phyloP scores from a whole-genome alignment of 2,329 filamentous ascomycete species.

The Chaetomium sp. region DNA sequence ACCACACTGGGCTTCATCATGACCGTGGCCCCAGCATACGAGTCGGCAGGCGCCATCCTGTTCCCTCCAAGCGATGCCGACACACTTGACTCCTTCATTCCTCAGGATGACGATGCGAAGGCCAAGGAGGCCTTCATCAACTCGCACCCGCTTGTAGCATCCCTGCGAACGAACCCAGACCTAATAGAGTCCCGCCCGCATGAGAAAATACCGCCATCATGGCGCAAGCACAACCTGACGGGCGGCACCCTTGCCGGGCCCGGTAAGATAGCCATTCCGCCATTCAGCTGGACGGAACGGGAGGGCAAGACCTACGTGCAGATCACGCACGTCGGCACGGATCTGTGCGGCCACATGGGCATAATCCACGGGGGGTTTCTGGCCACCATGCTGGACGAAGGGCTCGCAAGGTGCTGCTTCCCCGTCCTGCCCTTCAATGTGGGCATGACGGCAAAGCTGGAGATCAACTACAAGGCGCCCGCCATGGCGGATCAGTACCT shows the following conservation, averaged over 20 bases:
- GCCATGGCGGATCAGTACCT: slow-evolving; percentile 74
- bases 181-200: slow-evolving; percentile 81
- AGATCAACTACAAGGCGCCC: slow-evolving; percentile 79
- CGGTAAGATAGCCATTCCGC: slow-evolving; percentile 77
- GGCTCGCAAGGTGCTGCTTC: slow-evolving; percentile 85
- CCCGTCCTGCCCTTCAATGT: slow-evolving; percentile 83
- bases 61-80: slow-evolving; percentile 65
- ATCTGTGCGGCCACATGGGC: slow-evolving; percentile 85
- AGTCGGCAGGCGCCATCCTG: slow-evolving; percentile 52
- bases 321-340: slow-evolving; percentile 74
- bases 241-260: slow-evolving; percentile 76
- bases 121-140: slow-evolving; percentile 74
- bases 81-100: slow-evolving; percentile 66
- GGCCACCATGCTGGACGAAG: slow-evolving; percentile 92
- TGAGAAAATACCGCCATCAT: slow-evolving; percentile 74
- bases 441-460: slow-evolving; percentile 83
- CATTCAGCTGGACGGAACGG: slow-evolving; percentile 73
- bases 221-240: slow-evolving; percentile 77
- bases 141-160: slow-evolving; percentile 71
- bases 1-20: slow-evolving; percentile 58
- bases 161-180: slow-evolving; percentile 66
- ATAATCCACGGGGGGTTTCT: slow-evolving; percentile 89
- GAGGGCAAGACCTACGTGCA: slow-evolving; percentile 70
- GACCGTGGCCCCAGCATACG: slow-evolving; percentile 55
- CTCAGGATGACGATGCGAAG: slow-evolving; percentile 54